A percentile compares a stretch with the other conserved stretches of the same genome.
Evolutionary conservation across 148 eudicot genomes (phyloP).

Genomic region (Camellia sinensis): DNA sequence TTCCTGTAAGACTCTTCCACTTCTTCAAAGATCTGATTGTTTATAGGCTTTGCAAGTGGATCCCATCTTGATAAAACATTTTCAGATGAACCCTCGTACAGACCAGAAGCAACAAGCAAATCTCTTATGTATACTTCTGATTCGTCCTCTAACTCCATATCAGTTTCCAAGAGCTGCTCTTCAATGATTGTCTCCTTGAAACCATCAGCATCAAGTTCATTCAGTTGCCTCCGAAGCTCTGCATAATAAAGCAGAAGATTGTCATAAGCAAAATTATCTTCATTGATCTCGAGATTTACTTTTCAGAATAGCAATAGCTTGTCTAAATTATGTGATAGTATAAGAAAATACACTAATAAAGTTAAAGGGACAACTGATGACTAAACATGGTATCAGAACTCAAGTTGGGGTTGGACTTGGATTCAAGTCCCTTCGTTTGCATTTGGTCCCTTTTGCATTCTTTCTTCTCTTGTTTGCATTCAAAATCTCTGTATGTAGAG

Average conservation of each 20-base stretch:
- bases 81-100: conserved; percentile 54
- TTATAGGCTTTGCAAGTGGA: conserved; percentile 60
- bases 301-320: background rate
- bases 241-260: conserved; percentile 11
- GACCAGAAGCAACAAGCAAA: conserved; percentile 70
- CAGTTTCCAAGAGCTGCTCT: conserved; percentile 50
- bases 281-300: background rate
- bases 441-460: no score
- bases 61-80: conserved; percentile 63
- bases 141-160: conserved; percentile 64
- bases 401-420: no score
- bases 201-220: conserved; percentile 58
- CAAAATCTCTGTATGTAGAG: no score
- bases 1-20: conserved; percentile 64
- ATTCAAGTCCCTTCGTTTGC: no score
- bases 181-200: conserved; percentile 47
- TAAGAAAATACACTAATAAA: background rate
- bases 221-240: conserved; percentile 78
- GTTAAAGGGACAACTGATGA: background rate
- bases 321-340: background rate
- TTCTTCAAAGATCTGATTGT: conserved; percentile 57
- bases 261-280: background rate
- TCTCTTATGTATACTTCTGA: conserved; percentile 70
- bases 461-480: no score
- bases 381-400: no score